Base-by-base conservation (phyloP, 371 early-diverging fungal genomes). In the Entomophthora muscae region DNA sequence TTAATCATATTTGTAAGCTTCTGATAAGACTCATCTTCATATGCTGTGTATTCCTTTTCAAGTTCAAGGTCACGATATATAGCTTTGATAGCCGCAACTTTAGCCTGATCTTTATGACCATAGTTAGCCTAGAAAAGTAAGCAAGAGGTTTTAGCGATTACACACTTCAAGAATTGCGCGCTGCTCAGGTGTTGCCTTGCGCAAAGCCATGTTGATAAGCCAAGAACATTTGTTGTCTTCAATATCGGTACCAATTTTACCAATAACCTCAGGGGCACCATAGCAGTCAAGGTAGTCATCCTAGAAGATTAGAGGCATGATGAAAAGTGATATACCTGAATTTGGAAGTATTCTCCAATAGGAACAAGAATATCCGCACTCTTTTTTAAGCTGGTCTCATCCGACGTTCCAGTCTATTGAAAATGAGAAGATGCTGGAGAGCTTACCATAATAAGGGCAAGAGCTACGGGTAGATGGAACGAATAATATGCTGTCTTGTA, bases 401-500 rank as follows among this genome's bases (percentile, higher is more conserved):
- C 78, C 66, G 83, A 81, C 64, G 88, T 75, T 61, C 93, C 94
- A 65, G 79, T 78, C 84, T 82, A 67, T 53, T 7, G 30, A 22
- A 64, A 51, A 26, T n/a, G n/a, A 3, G 26, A 51, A 12, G 31
- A 56, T 63, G 32, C 17, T 7, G 3, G 61, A 23, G 52, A 17
- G n/a, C 3, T 67, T 73, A 82, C 86, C 83, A 93, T 84, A 62
- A 80, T 78, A 84, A 97, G 88, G 51, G 93, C 93, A 62, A 91
- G 74, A 51, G 95, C 96, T 26, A 97, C 93, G 28, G 98, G 97
- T 57, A 98, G 81, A 75, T 98, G 96, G 82, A 98, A 98, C 33
- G 97, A 94, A 78, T 98, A 98, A 78, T 86, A 94, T n/a, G 93
- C 90, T 55, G 98, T 98, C 81, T 98, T 98, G 83, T 88, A 93